These are phyloP conservation scores for Luffa acutangula DNA, from an alignment of 306 rosid genomes.

Conservation along the genomic window DNA sequence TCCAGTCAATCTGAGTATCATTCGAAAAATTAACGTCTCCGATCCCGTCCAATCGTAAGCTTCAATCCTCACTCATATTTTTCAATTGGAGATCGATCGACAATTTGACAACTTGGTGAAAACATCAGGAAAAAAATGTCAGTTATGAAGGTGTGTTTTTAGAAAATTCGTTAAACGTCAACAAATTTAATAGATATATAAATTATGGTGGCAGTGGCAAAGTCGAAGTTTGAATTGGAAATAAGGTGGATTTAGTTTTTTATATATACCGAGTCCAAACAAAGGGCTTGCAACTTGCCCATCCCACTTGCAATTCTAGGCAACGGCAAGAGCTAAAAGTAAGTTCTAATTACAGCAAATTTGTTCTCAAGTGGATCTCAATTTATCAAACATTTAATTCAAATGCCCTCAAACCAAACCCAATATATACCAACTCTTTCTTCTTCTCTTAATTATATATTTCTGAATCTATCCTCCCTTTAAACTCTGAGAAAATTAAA, in stretches of 20 bases:
- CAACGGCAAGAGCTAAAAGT: background rate
- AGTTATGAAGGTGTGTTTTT: background rate
- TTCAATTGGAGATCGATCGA: too few relatives aligned
- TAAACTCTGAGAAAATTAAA: background rate
- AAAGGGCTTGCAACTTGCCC: background rate
- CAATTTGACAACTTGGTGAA: background rate
- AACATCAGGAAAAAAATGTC: background rate
- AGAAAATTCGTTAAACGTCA: background rate
- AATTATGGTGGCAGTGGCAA: background rate
- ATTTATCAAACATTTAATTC: background rate
- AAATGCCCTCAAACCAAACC: background rate
- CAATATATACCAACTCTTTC: background rate
- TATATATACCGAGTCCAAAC: background rate
- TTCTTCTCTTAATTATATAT: background rate
- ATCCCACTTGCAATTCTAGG: conserved; percentile 2
- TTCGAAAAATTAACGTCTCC: too few relatives aligned
- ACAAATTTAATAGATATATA: background rate
- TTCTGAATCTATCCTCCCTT: background rate
- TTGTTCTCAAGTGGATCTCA: background rate
- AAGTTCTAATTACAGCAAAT: background rate
- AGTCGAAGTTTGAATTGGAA: background rate
- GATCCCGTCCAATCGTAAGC: too few relatives aligned
- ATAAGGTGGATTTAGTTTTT: background rate
- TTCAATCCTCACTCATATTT: too few relatives aligned
- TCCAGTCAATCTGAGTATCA: too few relatives aligned